Conservation (phyloP, 441 rosid species). For the Sinapis alba region DNA sequence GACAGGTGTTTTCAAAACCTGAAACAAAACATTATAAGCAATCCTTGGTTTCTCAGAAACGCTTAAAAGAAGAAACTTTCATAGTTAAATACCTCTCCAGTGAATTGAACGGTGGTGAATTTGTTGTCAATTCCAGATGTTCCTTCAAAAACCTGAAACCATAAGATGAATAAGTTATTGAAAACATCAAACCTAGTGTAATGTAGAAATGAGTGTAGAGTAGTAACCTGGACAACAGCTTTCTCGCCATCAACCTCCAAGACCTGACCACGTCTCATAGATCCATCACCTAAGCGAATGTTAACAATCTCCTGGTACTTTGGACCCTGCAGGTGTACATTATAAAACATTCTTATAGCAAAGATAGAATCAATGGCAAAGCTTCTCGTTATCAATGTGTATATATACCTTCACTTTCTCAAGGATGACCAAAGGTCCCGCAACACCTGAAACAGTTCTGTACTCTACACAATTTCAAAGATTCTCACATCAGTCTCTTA, state of each 20-base stretch:
- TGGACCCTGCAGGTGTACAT: slow-evolving; percentile 47
- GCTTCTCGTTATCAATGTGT: background rate
- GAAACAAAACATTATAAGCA: slow-evolving; percentile 7
- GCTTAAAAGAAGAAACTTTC: background rate
- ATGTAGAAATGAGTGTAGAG: background rate
- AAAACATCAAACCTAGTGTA: background rate
- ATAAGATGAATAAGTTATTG: background rate
- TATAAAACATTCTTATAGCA: background rate
- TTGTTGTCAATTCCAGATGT: slow-evolving; percentile 72
- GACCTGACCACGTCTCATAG: slow-evolving; percentile 56
- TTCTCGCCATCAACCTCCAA: slow-evolving; percentile 55
- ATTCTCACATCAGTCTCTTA: slow-evolving; percentile 27
- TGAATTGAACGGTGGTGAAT: slow-evolving; percentile 63
- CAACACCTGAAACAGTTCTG: slow-evolving; percentile 51
- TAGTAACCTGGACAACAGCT: slow-evolving; percentile 61
- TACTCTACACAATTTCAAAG: slow-evolving; percentile 44
- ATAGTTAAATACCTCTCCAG: slow-evolving; percentile 41
- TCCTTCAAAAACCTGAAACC: slow-evolving; percentile 63
- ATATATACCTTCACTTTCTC: slow-evolving; percentile 59
- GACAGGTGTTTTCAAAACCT: slow-evolving; percentile 99
- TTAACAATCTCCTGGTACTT: slow-evolving; percentile 64
- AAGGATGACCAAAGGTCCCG: slow-evolving; percentile 44
- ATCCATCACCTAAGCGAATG: slow-evolving; percentile 57
- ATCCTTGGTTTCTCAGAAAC: background rate
- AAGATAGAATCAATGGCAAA: background rate